Percentiles rank a stretch among this genome's conserved stretches.
Conservation (phyloP, 257 asterid genomes). For the Solanum gandarillasii region DNA sequence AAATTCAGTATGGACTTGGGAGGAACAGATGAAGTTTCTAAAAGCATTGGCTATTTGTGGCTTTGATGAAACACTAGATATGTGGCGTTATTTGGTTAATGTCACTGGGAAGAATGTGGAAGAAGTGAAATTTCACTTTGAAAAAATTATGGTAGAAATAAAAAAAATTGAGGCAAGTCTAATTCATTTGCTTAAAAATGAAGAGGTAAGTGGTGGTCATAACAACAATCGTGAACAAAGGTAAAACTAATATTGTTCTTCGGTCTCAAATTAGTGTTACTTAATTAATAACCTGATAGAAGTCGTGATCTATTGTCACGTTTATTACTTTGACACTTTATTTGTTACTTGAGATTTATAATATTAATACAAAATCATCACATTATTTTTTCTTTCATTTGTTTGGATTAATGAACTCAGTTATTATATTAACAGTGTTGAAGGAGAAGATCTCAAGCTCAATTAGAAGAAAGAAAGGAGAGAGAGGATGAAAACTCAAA, state of each 20-base stretch:
- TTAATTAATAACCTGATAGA: not conserved
- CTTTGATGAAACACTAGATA: not conserved
- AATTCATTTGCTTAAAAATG: conserved; percentile 39
- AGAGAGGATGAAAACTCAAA: not conserved
- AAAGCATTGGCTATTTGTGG: not conserved
- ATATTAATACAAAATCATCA: not conserved
- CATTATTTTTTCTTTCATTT: not conserved
- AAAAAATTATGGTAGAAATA: conserved; percentile 27
- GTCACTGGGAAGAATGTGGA: not conserved
- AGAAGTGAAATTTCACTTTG: not conserved
- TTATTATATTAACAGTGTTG: not conserved
- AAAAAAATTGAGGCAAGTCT: conserved; percentile 35
- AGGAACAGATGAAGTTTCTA: not conserved
- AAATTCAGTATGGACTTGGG: not conserved
- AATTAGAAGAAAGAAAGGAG: not conserved
- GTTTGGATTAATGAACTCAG: not conserved
- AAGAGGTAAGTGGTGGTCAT: not conserved
- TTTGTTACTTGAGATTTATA: not conserved
- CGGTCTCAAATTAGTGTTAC: not conserved
- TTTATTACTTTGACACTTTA: not conserved
- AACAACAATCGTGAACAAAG: conserved; percentile 5
- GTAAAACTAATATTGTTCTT: not conserved
- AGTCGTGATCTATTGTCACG: not conserved
- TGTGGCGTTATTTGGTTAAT: conserved; percentile 4
- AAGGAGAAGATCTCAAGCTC: not conserved